Conservation (phyloP, 176 grass and related monocot species). For the Ananas comosus region DNA sequence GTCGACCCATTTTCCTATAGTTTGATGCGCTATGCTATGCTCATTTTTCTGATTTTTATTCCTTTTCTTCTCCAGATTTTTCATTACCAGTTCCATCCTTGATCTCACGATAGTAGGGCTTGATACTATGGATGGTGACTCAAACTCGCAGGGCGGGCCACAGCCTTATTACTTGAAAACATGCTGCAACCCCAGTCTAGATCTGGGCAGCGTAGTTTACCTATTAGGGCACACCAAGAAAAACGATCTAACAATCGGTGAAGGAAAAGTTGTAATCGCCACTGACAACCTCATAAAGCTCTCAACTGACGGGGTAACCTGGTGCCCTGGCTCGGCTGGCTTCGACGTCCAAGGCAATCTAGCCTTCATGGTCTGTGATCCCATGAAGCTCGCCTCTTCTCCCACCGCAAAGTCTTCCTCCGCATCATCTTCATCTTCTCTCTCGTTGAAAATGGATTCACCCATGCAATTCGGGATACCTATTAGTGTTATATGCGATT, state of each 20-base stretch:
- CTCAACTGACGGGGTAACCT: conserved; percentile 38
- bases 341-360: conserved; percentile 82
- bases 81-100: conserved; percentile 83
- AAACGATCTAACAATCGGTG: conserved; percentile 53
- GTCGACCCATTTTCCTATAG: too few relatives aligned
- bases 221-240: conserved; percentile 62
- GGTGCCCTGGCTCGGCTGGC: conserved; percentile 76
- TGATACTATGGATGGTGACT: conserved; percentile 55
- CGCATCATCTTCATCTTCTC: conserved; percentile 41
- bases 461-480: conserved; percentile 73
- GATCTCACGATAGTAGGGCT: conserved; percentile 90
- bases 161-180: conserved; percentile 64
- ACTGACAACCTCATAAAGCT: conserved; percentile 91
- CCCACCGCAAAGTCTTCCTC: conserved; percentile 58
- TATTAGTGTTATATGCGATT: conserved; percentile 73
- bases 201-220: conserved; percentile 74
- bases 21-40: not conserved
- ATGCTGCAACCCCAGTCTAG: conserved; percentile 50
- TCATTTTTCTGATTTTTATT: conserved; percentile 13
- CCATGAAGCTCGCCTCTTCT: conserved; percentile 86
- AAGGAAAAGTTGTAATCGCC: conserved; percentile 69
- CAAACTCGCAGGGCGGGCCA: conserved; percentile 32
- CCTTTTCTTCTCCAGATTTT: conserved; percentile 54
- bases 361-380: conserved; percentile 93
- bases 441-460: conserved; percentile 64